Evolutionary conservation across 169 alveolate species (phyloP), one percentile per base, ranked within the genome.

Genomic region (Eimeria maxima): DNA sequence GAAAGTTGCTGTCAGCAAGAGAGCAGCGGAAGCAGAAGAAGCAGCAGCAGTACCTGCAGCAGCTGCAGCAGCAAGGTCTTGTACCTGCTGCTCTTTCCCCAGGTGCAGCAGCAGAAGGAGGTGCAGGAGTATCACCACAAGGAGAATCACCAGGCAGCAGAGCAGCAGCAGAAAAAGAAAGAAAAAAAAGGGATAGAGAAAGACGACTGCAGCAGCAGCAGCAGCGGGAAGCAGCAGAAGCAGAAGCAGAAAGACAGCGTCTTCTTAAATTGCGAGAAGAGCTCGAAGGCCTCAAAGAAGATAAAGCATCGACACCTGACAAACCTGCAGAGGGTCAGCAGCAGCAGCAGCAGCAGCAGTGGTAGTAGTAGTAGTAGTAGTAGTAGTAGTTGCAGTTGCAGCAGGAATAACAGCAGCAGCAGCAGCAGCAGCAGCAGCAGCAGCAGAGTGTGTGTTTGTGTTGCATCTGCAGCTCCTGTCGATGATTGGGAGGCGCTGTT

Each of bases 81-180:
- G 24, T 47, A 22, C 76, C 88, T 42, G 60, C 95, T 3, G 57
- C 90, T 90, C 63, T 57, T n/a, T 42, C 67, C 57, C 27, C 88
- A 22, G n/a, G 60, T 47, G 84, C 67, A n/a, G 67, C 89, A n/a
- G 71, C 69, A 71, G 67, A 10, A 44, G 53, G 38, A 65, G 67
- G 45, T n/a, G n/a, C n/a, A n/a, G n/a, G n/a, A 63, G 95, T 47
- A 89, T 83, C 86, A 16, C 44, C 47, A 6, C 94, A 97, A 95
- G 97, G 97, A 97, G 98, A 93, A 60, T 96, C 97, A 80, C 96
- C 97, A 69, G 95, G 96, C 80, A 95, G 96, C 57, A 89, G 84
- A 22, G 95, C 86, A 11, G 95, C 92, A 90, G 88, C 95, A 42
- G 97, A 97, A 24, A 76, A 65, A 10, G 53, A 73, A 33, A n/a